Percentiles rank a stretch among this genome's conserved stretches.
Conservation (phyloP, 768 basidiomycete genomes). For the Collybia sp. region DNA sequence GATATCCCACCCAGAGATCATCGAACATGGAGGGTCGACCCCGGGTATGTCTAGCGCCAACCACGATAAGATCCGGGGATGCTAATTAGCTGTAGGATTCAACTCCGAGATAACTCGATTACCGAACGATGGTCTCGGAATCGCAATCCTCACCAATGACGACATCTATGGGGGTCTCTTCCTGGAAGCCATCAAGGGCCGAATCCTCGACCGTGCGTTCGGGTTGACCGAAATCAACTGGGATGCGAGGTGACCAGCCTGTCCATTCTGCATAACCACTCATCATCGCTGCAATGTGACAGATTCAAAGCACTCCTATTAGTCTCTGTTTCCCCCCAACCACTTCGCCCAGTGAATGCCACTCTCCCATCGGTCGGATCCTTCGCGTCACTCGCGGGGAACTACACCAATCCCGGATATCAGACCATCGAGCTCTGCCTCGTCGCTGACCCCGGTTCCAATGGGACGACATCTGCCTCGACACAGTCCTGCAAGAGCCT, state of each 20-base stretch:
- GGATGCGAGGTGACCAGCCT: neutral
- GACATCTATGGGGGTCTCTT: constrained; percentile 1
- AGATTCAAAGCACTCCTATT: too few species aligned
- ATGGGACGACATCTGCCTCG: too few species aligned
- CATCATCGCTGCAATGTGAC: too few species aligned
- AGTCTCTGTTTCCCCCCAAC: too few species aligned
- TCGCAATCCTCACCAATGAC: constrained; percentile 5
- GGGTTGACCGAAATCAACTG: neutral
- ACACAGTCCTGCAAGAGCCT: too few species aligned
- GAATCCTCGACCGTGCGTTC: neutral
- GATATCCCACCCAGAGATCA: neutral
- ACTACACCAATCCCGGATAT: too few species aligned
- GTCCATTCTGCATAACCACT: too few species aligned
- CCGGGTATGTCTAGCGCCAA: constrained; percentile 2
- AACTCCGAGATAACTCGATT: constrained; percentile 9
- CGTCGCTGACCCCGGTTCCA: too few species aligned
- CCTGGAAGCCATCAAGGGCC: neutral
- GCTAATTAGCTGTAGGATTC: constrained; percentile 10
- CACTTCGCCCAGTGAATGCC: too few species aligned
- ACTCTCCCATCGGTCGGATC: too few species aligned
- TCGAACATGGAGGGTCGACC: constrained; percentile 11
- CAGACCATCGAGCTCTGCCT: too few species aligned
- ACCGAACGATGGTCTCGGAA: constrained; percentile 1
- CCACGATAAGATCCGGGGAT: neutral
- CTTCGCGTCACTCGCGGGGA: too few species aligned